Evolutionary conservation across 257 asterid species (phyloP).

Genomic region (Sherardia arvensis): DNA sequence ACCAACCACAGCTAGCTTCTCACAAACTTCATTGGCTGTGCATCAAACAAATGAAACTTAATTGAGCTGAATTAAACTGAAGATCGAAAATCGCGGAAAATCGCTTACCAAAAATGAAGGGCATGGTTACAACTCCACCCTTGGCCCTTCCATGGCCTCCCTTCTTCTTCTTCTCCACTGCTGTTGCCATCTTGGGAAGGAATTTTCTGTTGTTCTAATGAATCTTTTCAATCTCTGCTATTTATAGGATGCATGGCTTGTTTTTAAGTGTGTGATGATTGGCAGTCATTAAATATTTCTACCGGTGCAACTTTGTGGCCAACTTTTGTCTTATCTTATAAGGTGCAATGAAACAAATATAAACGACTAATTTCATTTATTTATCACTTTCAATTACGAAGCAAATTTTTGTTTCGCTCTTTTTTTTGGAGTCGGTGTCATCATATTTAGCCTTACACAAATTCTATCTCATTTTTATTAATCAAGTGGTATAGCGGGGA

Average conservation of each 20-base stretch:
- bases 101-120: slow-evolving; percentile 76
- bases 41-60: slow-evolving; percentile 1
- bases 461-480: too few relatives aligned
- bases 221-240: slow-evolving; percentile 10
- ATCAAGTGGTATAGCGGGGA: too few relatives aligned
- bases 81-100: slow-evolving; percentile 8
- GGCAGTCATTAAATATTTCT: not conserved
- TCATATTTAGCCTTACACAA: too few relatives aligned
- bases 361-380: not conserved
- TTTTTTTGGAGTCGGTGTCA: too few relatives aligned
- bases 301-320: slow-evolving; percentile 7
- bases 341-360: not conserved
- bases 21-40: slow-evolving; percentile 84
- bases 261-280: slow-evolving; percentile 9
- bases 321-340: not conserved
- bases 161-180: slow-evolving; percentile 13
- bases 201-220: slow-evolving; percentile 12
- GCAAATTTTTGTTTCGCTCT: too few relatives aligned
- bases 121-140: slow-evolving; percentile 84
- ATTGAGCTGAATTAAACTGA: not conserved
- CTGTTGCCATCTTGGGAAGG: slow-evolving; percentile 25
- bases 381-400: too few relatives aligned
- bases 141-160: slow-evolving; percentile 26
- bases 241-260: slow-evolving; percentile 34
- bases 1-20: slow-evolving; percentile 86